phyloP scores from a whole-genome alignment of 2,329 filamentous ascomycete genomes.

The Fusarium sp. region DNA sequence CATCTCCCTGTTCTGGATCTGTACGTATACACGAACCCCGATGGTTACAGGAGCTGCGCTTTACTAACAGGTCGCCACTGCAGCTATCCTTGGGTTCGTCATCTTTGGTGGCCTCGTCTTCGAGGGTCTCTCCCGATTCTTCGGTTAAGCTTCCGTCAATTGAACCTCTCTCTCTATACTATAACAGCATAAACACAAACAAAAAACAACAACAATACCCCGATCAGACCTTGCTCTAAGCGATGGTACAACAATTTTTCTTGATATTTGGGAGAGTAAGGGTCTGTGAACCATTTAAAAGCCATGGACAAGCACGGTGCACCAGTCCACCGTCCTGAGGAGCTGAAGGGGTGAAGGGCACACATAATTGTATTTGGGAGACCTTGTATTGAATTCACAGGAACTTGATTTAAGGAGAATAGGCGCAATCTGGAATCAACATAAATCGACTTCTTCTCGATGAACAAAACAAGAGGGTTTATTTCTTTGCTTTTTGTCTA shows the following conservation, averaged over 20 bases:
- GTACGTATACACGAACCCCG: conserved; percentile 52
- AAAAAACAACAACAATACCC: conserved; percentile 8
- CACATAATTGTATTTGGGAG: conserved; percentile 31
- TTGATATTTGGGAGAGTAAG: conserved; percentile 3
- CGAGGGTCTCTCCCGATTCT: conserved; percentile 65
- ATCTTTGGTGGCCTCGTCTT: conserved; percentile 69
- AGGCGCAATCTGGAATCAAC: conserved; percentile 43
- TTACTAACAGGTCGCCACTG: conserved; percentile 1
- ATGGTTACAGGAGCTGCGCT: background rate
- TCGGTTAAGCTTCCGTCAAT: conserved; percentile 43
- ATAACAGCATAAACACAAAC: conserved; percentile 6
- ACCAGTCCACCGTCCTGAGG: conserved; percentile 2
- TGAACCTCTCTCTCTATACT: background rate
- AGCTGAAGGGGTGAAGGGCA: conserved; percentile 5
- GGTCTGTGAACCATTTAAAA: conserved; percentile 1
- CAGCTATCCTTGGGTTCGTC: conserved; percentile 67
- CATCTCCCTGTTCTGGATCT: conserved; percentile 71
- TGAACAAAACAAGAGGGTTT: conserved; percentile 31
- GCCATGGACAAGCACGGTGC: background rate
- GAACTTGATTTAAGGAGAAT: conserved; percentile 37
- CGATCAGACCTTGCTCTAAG: conserved; percentile 1
- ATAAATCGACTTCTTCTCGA: conserved; percentile 29
- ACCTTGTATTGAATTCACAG: conserved; percentile 35
- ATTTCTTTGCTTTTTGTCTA: conserved; percentile 39
- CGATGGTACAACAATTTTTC: background rate